These are phyloP conservation scores for Russula abietina DNA, from an alignment of 768 basidiomycete species.

Conservation along the genomic window DNA sequence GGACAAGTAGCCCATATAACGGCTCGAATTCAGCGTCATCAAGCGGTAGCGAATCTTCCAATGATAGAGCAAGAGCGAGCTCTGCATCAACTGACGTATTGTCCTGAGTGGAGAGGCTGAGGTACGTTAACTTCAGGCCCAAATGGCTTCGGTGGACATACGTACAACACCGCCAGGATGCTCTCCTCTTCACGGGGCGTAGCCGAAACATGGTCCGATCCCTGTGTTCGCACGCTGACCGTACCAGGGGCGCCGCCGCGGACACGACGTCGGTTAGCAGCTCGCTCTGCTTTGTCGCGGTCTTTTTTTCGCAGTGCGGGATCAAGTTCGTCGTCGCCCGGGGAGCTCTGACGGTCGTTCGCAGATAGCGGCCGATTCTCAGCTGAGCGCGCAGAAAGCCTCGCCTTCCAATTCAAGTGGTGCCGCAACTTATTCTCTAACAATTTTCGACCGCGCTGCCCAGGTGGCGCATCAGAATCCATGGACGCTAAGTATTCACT, in stretches of 20 bases:
- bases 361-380: conserved; percentile 31
- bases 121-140: not conserved
- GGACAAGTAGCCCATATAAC: conserved; percentile 70
- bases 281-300: conserved; percentile 50
- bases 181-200: conserved; percentile 31
- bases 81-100: conserved; percentile 35
- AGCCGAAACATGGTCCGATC: not conserved
- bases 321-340: conserved; percentile 41
- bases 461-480: conserved; percentile 50
- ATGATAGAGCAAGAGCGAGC: conserved; percentile 28
- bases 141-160: not conserved
- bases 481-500: conserved; percentile 73
- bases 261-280: conserved; percentile 61
- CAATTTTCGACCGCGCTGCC: conserved; percentile 64
- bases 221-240: conserved; percentile 12
- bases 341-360: conserved; percentile 26
- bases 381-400: conserved; percentile 36
- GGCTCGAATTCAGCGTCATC: conserved; percentile 54
- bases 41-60: conserved; percentile 13
- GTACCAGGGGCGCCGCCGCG: conserved; percentile 59
- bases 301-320: conserved; percentile 79
- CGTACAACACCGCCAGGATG: conserved; percentile 36
- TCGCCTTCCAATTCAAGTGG: conserved; percentile 81
- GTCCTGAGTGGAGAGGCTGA: conserved; percentile 18
- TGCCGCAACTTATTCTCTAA: conserved; percentile 67